Conservation (phyloP, 2,329 filamentous ascomycete species). For the Periconia sp. region DNA sequence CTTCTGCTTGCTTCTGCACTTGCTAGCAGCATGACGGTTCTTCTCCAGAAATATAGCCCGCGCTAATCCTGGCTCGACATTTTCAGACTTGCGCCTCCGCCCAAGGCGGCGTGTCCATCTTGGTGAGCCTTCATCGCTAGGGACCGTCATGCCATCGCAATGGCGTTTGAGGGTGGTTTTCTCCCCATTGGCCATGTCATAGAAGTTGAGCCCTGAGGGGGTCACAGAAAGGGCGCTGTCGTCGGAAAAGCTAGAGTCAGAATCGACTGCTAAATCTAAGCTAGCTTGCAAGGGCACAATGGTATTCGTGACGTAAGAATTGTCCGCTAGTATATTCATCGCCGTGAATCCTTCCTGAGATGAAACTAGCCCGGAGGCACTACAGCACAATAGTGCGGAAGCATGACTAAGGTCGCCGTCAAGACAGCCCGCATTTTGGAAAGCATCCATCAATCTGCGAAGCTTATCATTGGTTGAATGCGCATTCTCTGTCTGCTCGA, state of each 20-base stretch:
- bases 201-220: background rate
- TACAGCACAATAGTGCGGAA: too few relatives aligned
- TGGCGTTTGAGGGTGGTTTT: background rate
- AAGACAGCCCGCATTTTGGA: too few relatives aligned
- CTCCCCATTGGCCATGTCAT: background rate
- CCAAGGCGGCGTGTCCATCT: conserved; percentile 4
- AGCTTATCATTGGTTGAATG: too few relatives aligned
- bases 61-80: conserved; percentile 31
- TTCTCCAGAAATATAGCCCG: conserved; percentile 61
- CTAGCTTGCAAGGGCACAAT: conserved; percentile 1
- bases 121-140: background rate
- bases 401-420: too few relatives aligned
- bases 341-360: background rate
- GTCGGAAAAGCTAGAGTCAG: background rate
- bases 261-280: background rate
- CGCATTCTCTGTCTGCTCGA: too few relatives aligned
- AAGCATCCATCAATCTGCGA: too few relatives aligned
- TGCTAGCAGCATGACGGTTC: conserved; percentile 74
- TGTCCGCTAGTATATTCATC: background rate
- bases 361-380: too few relatives aligned
- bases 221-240: background rate
- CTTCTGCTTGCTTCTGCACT: conserved; percentile 72
- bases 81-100: conserved; percentile 23
- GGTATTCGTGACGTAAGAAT: background rate
- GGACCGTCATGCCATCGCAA: background rate